These are phyloP conservation scores for Diplotaxis tenuifolia DNA, from an alignment of 345 rosid genomes.

Conservation along the genomic window DNA sequence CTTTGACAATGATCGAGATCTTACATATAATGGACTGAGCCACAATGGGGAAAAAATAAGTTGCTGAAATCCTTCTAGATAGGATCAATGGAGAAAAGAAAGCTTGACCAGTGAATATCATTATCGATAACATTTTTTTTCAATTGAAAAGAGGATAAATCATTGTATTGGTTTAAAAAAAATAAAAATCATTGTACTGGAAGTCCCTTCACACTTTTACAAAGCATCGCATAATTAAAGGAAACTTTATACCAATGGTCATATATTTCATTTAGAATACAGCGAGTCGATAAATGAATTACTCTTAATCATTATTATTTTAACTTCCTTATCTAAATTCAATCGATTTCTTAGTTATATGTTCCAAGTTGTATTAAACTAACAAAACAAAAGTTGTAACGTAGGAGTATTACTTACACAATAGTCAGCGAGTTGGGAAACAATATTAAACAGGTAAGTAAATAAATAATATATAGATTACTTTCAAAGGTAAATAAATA, in stretches of 20 bases:
- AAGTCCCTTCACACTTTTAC: conserved; percentile 32
- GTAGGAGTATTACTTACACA: background rate
- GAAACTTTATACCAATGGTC: conserved; percentile 6
- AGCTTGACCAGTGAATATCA: conserved; percentile 25
- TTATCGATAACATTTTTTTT: conserved; percentile 18
- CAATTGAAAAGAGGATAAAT: conserved; percentile 14
- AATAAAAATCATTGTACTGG: conserved; percentile 28
- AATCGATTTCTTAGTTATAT: background rate
- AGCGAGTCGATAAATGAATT: background rate
- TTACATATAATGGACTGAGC: conserved; percentile 14
- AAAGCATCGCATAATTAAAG: conserved; percentile 30
- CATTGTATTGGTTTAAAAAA: conserved; percentile 29
- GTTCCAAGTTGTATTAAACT: conserved; percentile 1
- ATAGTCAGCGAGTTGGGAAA: background rate
- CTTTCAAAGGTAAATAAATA: no score
- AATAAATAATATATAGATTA: background rate
- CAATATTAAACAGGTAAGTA: background rate
- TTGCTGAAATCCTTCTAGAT: conserved; percentile 9
- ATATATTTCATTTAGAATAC: background rate
- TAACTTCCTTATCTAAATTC: background rate
- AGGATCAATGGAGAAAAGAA: conserved; percentile 20
- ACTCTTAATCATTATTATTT: background rate
- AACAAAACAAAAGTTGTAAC: background rate
- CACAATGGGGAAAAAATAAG: background rate
- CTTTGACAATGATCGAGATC: conserved; percentile 10